These are phyloP conservation scores for Trichothecium roseum DNA, from an alignment of 2,329 filamentous ascomycete genomes.

Conservation along the genomic window DNA sequence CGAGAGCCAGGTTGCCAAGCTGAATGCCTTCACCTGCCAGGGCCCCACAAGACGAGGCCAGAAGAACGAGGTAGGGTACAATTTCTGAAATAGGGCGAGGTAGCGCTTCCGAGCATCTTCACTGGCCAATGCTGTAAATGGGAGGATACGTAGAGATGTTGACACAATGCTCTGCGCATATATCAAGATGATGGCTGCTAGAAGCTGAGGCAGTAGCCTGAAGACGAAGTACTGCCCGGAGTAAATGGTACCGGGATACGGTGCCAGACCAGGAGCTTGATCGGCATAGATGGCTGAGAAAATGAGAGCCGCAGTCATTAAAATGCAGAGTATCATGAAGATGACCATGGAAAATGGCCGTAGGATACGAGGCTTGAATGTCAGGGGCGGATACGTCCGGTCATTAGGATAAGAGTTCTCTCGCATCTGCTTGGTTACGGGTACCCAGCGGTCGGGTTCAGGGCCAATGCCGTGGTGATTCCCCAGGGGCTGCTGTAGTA, in stretches of 20 bases:
- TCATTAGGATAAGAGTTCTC: constrained; percentile 26
- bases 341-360: constrained; percentile 53
- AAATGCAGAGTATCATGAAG: constrained; percentile 49
- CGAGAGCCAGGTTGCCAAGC: constrained; percentile 64
- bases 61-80: constrained; percentile 62
- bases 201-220: constrained; percentile 69
- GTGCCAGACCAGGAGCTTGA: constrained; percentile 51
- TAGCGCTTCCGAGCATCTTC: constrained; percentile 47
- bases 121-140: constrained; percentile 68
- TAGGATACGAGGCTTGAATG: constrained; percentile 62
- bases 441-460: constrained; percentile 16
- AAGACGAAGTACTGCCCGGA: constrained; percentile 75
- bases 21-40: constrained; percentile 54
- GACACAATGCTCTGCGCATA: constrained; percentile 68
- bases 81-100: constrained; percentile 54
- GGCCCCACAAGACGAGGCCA: constrained; percentile 51
- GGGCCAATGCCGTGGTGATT: neutral
- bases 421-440: constrained; percentile 21
- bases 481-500: neutral
- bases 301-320: constrained; percentile 63
- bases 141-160: constrained; percentile 65
- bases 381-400: constrained; percentile 39
- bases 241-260: constrained; percentile 56
- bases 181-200: constrained; percentile 61
- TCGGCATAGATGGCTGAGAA: constrained; percentile 63